phyloP scores from a whole-genome alignment of 1,284 basidiomycete genomes.

The Clitocybe nebularis region DNA sequence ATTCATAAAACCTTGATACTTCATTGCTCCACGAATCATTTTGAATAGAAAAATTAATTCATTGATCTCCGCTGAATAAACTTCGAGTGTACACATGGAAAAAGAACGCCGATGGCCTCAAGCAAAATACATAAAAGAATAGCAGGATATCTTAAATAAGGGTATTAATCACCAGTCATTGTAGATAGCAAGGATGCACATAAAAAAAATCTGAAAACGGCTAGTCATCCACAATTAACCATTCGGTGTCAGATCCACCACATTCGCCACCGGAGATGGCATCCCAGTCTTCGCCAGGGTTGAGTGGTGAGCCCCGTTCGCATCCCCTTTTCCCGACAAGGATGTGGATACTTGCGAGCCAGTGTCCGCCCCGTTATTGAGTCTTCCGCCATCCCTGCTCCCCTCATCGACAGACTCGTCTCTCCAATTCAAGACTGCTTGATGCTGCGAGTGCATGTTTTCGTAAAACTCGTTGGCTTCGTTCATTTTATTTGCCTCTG shows the following conservation, averaged over 20 bases:
- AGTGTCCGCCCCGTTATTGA: conserved; percentile 24
- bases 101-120: too few relatives aligned
- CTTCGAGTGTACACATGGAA: neutral
- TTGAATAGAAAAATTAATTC: conserved; percentile 5
- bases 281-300: conserved; percentile 69
- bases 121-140: conserved; percentile 16
- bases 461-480: conserved; percentile 84
- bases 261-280: conserved; percentile 61
- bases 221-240: conserved; percentile 64
- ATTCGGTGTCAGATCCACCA: conserved; percentile 82
- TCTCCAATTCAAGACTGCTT: conserved; percentile 39
- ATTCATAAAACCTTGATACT: conserved; percentile 6
- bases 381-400: too few relatives aligned
- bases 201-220: conserved; percentile 6
- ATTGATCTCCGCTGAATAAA: conserved; percentile 12
- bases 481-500: conserved; percentile 94
- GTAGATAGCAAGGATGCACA: too few relatives aligned
- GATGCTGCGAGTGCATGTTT: conserved; percentile 69
- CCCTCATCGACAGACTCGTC: conserved; percentile 37
- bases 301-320: conserved; percentile 42
- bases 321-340: conserved; percentile 70
- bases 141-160: conserved; percentile 17
- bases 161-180: conserved; percentile 25
- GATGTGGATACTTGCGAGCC: conserved; percentile 25
- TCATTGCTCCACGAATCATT: too few relatives aligned